phyloP scores from a whole-genome alignment of 73 alveolate genomes.

The Paramecium primaurelia region DNA sequence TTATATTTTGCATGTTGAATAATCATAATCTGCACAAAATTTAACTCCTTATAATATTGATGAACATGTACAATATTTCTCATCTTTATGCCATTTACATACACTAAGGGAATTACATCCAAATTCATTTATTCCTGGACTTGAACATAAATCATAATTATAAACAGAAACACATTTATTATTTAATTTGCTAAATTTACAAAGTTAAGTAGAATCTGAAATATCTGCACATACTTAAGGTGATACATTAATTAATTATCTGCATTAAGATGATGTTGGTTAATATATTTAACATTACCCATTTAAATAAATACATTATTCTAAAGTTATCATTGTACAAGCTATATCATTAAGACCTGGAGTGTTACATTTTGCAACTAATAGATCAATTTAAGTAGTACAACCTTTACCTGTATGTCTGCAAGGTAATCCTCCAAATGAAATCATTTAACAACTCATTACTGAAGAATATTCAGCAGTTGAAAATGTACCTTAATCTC shows the following conservation, averaged over 20 bases:
- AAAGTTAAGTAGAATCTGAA: background rate
- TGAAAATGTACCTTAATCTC: background rate
- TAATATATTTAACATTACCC: background rate
- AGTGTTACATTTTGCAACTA: background rate
- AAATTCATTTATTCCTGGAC: background rate
- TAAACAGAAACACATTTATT: background rate
- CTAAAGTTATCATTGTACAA: background rate
- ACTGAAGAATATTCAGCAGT: background rate
- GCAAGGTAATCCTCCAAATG: background rate
- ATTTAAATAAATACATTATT: background rate
- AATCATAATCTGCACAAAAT: background rate
- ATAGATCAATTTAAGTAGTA: background rate
- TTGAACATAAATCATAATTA: background rate
- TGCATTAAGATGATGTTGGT: background rate
- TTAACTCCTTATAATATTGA: background rate
- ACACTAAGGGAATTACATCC: background rate
- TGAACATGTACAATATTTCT: background rate
- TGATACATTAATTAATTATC: background rate
- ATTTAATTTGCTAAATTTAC: background rate
- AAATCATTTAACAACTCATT: background rate
- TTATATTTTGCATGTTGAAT: background rate
- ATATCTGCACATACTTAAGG: background rate
- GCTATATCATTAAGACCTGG: background rate
- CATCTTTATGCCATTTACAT: background rate
- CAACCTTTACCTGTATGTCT: background rate